Percentiles rank a stretch among this genome's conserved stretches.
Conservation (phyloP, 169 alveolate species). For the Babesia bovis region DNA sequence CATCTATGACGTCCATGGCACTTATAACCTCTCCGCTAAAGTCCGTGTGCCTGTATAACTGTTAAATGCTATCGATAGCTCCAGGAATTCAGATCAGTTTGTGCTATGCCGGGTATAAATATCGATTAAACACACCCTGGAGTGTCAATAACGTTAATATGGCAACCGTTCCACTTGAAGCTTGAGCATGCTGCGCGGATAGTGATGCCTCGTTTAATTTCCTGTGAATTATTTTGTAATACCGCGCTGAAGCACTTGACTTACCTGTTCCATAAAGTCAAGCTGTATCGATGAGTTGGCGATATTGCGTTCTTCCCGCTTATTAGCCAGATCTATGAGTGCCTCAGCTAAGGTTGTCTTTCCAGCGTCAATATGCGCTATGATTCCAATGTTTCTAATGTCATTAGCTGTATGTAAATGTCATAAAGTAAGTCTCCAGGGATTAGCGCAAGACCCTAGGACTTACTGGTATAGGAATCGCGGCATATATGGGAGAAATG, state of each 20-base stretch:
- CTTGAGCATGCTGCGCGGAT: slow-evolving; percentile 88
- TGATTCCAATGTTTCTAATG: slow-evolving; percentile 83
- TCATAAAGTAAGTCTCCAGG: no score
- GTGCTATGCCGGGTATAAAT: no score
- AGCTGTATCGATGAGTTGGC: slow-evolving; percentile 38
- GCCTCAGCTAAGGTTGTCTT: slow-evolving; percentile 96
- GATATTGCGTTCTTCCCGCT: not conserved
- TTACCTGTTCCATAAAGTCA: slow-evolving; percentile 89
- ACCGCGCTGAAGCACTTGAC: slow-evolving; percentile 4
- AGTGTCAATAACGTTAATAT: slow-evolving; percentile 87
- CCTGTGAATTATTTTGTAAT: slow-evolving; percentile 49
- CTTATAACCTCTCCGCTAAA: slow-evolving; percentile 88
- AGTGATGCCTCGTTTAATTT: slow-evolving; percentile 88
- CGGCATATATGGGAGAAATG: no score
- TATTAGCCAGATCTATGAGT: slow-evolving; percentile 82
- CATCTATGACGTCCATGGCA: slow-evolving; percentile 85
- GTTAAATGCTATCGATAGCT: no score
- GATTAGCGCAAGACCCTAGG: no score
- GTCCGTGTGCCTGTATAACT: slow-evolving; percentile 78
- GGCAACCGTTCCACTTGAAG: slow-evolving; percentile 79
- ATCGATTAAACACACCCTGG: slow-evolving; percentile 89
- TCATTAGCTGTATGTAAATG: slow-evolving; percentile 22
- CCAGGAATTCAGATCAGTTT: no score
- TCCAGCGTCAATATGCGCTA: slow-evolving; percentile 98
- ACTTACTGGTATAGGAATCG: no score